Evolutionary conservation across 148 eudicot genomes (phyloP).

Genomic region (Linanthus parryae): DNA sequence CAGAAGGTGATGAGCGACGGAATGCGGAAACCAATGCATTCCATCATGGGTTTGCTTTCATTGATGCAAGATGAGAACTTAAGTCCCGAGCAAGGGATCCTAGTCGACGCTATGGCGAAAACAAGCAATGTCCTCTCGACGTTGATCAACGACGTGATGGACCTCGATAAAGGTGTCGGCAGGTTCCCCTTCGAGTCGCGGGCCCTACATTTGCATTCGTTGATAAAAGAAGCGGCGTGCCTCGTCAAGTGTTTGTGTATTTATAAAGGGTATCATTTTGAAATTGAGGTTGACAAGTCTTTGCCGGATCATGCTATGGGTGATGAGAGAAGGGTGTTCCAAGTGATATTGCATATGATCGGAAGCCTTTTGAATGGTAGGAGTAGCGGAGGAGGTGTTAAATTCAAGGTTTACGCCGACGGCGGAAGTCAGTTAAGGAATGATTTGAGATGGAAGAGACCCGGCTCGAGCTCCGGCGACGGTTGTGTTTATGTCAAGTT

Average conservation of each 20-base stretch:
- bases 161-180: conserved; percentile 49
- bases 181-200: conserved; percentile 52
- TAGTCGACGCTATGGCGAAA: conserved; percentile 68
- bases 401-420: conserved; percentile 38
- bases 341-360: conserved; percentile 83
- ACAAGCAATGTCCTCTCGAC: conserved; percentile 67
- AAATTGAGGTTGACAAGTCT: conserved; percentile 51
- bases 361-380: conserved; percentile 59
- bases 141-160: conserved; percentile 76
- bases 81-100: conserved; percentile 31
- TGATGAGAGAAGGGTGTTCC: conserved; percentile 77
- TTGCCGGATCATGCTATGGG: conserved; percentile 68
- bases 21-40: conserved; percentile 84
- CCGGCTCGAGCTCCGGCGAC: conserved; percentile 36
- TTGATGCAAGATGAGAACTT: conserved; percentile 49
- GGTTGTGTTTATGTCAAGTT: conserved; percentile 50
- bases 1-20: conserved; percentile 85
- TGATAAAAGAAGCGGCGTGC: conserved; percentile 66
- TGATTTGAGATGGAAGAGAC: conserved; percentile 58
- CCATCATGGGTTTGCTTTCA: conserved; percentile 67
- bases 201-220: conserved; percentile 42
- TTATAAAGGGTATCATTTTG: conserved; percentile 37
- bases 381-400: conserved; percentile 40
- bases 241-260: conserved; percentile 69
- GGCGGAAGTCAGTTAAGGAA: conserved; percentile 42